Conservation (phyloP, 441 rosid genomes). For the Kokia cookei region DNA sequence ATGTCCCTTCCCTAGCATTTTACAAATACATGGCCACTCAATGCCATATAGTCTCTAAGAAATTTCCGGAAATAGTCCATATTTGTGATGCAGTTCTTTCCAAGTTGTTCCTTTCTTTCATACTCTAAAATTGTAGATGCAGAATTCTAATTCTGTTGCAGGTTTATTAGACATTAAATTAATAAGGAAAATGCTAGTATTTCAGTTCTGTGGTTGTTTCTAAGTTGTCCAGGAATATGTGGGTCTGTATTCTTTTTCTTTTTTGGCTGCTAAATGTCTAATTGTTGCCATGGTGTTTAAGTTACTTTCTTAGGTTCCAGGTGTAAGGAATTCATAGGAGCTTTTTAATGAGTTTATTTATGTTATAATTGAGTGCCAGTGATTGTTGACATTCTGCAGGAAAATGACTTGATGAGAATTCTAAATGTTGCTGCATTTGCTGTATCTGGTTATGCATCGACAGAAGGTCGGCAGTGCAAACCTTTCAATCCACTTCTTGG, state of each 20-base stretch:
- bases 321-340: not conserved
- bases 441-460: conserved; percentile 94
- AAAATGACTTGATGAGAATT: conserved; percentile 88
- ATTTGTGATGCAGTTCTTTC: not conserved
- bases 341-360: not conserved
- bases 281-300: not conserved
- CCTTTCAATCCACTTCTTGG: conserved; percentile 98
- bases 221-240: not conserved
- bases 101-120: not conserved
- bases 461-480: conserved; percentile 98
- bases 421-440: conserved; percentile 93
- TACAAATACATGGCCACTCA: not conserved
- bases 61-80: not conserved
- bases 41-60: not conserved
- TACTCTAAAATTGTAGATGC: not conserved
- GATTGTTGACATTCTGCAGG: conserved; percentile 48
- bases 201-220: not conserved
- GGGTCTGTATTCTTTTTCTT: not conserved
- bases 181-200: not conserved
- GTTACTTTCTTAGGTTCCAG: not conserved
- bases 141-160: not conserved
- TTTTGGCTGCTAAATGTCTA: not conserved
- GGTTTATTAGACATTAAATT: not conserved
- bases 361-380: conserved; percentile 3
- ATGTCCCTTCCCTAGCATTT: not conserved